phyloP scores from a whole-genome alignment of 2,329 filamentous ascomycete species.

The Chalaropsis thielavioides region DNA sequence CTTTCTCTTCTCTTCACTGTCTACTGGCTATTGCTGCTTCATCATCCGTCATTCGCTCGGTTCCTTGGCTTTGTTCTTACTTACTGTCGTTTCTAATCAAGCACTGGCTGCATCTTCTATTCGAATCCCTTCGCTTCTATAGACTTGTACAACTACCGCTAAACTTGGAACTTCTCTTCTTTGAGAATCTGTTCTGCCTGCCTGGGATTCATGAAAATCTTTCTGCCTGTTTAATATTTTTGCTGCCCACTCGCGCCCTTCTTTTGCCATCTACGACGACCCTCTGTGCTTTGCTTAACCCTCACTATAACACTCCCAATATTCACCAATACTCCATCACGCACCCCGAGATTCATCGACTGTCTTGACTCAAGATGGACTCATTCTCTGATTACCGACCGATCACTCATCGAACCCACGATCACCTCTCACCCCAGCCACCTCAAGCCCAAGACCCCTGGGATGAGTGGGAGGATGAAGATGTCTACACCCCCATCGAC shows the following conservation, averaged over 20 bases:
- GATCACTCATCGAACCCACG: conserved; percentile 5
- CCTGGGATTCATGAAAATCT: not conserved
- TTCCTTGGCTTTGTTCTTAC: not conserved
- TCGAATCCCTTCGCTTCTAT: not conserved
- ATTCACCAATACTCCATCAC: not conserved
- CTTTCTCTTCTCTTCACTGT: not conserved
- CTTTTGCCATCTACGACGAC: not conserved
- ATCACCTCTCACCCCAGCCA: not conserved
- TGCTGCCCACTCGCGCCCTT: not conserved
- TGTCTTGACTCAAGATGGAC: not conserved
- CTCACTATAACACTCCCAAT: not conserved
- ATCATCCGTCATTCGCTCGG: not conserved
- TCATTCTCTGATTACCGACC: not conserved
- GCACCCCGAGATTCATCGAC: not conserved
- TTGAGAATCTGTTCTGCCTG: not conserved
- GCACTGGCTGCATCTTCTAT: not conserved
- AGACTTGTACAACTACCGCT: not conserved
- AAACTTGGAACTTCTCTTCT: not conserved
- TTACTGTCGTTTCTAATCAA: not conserved
- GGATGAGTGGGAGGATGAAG: conserved; percentile 41
- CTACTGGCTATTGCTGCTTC: not conserved
- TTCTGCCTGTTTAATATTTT: not conserved
- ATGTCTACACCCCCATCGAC: conserved; percentile 22
- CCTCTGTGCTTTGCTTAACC: not conserved
- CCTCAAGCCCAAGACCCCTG: conserved; percentile 26